Conservation (phyloP, 192 early-diverging fungal species). For the Gonapodya prolifera region DNA sequence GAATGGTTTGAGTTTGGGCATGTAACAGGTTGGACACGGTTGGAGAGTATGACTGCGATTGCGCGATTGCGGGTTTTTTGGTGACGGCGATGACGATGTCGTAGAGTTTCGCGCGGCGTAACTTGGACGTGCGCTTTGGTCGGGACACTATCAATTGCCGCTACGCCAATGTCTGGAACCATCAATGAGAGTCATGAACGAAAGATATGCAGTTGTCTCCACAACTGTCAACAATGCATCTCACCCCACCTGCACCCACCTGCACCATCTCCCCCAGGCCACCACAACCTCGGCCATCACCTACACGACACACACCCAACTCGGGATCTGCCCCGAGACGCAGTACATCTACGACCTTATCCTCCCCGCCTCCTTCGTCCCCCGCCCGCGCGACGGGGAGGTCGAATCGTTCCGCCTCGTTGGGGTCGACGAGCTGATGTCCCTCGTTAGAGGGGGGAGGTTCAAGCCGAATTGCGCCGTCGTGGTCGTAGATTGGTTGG, state of each 20-base stretch:
- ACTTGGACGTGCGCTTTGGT: no score
- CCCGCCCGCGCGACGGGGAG: conserved; percentile 70
- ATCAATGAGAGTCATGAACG: no score
- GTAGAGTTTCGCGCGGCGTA: no score
- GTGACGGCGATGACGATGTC: background rate
- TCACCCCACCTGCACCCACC: no score
- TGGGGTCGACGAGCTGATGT: conserved; percentile 41
- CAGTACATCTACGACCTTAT: conserved; percentile 81
- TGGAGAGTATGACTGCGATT: no score
- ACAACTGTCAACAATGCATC: background rate
- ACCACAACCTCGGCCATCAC: background rate
- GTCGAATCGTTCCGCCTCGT: conserved; percentile 65
- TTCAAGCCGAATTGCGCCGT: conserved; percentile 84
- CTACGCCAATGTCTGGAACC: no score
- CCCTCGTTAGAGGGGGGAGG: conserved; percentile 18
- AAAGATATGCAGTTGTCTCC: no score
- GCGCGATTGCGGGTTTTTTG: no score
- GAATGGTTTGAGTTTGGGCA: no score
- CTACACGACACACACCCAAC: conserved; percentile 22
- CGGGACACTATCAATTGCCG: no score
- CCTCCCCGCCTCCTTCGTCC: conserved; percentile 42
- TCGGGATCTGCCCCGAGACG: conserved; percentile 67
- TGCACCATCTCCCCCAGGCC: no score
- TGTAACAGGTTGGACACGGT: no score
- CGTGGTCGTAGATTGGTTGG: conserved; percentile 72